Percentiles rank a stretch among this genome's conserved stretches.
Evolutionary conservation across 148 eudicot genomes (phyloP).

Genomic region (Beta vulgaris): DNA sequence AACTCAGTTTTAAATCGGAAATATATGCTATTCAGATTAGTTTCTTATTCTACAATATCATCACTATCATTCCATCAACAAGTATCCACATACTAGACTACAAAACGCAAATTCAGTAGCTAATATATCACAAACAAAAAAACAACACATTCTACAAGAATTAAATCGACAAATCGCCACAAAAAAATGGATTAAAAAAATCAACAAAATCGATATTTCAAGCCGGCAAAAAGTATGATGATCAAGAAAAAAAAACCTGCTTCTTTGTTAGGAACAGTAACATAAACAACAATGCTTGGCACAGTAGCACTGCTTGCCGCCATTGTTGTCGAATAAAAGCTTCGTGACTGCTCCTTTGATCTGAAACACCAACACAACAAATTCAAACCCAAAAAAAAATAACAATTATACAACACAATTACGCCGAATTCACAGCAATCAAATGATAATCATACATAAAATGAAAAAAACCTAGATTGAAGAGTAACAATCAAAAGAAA

Average conservation of each 20-base stretch:
- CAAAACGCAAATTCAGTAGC: not conserved
- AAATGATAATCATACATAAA: too few species aligned
- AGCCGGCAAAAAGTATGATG: not conserved
- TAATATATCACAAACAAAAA: not conserved
- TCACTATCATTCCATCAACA: too few species aligned
- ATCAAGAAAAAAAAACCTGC: slow-evolving; percentile 46
- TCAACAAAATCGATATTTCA: not conserved
- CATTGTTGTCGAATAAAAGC: slow-evolving; percentile 48
- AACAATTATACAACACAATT: too few species aligned
- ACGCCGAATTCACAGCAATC: not conserved
- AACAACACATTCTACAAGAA: not conserved
- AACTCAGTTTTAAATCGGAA: too few species aligned
- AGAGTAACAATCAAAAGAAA: too few species aligned
- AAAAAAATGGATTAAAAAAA: not conserved
- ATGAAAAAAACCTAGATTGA: too few species aligned
- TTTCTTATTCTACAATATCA: too few species aligned
- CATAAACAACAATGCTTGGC: slow-evolving; percentile 91
- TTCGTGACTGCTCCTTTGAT: slow-evolving; percentile 40
- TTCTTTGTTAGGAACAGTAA: slow-evolving; percentile 90
- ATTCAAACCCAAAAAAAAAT: not conserved
- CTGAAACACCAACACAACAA: slow-evolving; percentile 31
- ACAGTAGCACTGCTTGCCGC: slow-evolving; percentile 65
- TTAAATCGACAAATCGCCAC: too few species aligned
- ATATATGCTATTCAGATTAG: too few species aligned
- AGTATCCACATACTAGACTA: too few species aligned